Evolutionary conservation across 768 basidiomycete genomes (phyloP).

Genomic region (Phallus indusiatus): DNA sequence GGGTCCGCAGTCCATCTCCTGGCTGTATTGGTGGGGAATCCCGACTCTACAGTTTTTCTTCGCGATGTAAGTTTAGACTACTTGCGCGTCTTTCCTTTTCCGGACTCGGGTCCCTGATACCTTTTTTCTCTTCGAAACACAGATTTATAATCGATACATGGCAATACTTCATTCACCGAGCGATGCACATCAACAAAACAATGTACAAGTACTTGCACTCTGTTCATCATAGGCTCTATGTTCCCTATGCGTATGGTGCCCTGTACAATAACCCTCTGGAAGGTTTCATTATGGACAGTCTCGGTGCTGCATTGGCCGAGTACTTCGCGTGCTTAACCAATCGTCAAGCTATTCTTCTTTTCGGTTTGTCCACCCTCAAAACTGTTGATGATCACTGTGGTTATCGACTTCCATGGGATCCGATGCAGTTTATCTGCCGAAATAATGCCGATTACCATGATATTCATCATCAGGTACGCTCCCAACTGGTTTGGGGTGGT

Average conservation of each 20-base stretch:
- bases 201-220: constrained; percentile 90
- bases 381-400: constrained; percentile 96
- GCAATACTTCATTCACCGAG: constrained; percentile 95
- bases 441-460: constrained; percentile 98
- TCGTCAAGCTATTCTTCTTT: constrained; percentile 79
- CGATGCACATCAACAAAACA: constrained; percentile 84
- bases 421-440: constrained; percentile 69
- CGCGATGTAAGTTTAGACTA: constrained; percentile 64
- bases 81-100: neutral
- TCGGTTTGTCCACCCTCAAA: constrained; percentile 76
- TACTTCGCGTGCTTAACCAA: constrained; percentile 53
- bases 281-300: constrained; percentile 80
- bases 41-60: constrained; percentile 62
- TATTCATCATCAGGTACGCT: constrained; percentile 85
- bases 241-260: constrained; percentile 94
- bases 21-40: constrained; percentile 89
- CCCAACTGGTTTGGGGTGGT: neutral
- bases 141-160: constrained; percentile 95
- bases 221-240: constrained; percentile 91
- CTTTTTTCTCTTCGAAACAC: neutral
- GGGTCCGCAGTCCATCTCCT: constrained; percentile 42
- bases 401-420: constrained; percentile 84
- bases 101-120: constrained; percentile 1
- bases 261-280: constrained; percentile 97
- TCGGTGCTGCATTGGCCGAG: constrained; percentile 76